Evolutionary conservation across 495 filamentous ascomycete species (phyloP).

Genomic region (Penicillium crystallinum): DNA sequence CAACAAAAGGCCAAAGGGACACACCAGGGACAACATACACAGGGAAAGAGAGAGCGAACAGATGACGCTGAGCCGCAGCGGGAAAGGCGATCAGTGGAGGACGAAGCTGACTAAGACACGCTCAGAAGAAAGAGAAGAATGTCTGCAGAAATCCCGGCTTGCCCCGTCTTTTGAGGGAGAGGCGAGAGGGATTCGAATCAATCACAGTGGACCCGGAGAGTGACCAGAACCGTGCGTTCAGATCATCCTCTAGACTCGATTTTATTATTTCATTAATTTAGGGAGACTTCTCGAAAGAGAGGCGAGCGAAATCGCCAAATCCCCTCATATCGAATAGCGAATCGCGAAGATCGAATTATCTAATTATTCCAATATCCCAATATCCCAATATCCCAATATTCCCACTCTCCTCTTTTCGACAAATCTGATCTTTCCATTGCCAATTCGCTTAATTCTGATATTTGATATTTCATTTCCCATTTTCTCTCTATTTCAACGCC

Average conservation of each 20-base stretch:
- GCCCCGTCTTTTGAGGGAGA: constrained; percentile 18
- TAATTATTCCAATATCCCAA: too few species aligned
- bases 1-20: constrained; percentile 3
- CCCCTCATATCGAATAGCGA: too few species aligned
- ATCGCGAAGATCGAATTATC: too few species aligned
- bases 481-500: constrained; percentile 8
- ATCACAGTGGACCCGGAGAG: constrained; percentile 7
- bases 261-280: too few species aligned
- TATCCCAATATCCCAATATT: too few species aligned
- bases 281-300: too few species aligned
- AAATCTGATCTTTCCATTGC: too few species aligned
- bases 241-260: constrained; percentile 7
- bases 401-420: not conserved
- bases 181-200: constrained; percentile 17
- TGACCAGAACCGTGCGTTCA: constrained; percentile 4
- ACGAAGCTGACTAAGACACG: constrained; percentile 18
- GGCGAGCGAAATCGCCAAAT: too few species aligned
- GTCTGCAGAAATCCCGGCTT: constrained; percentile 30
- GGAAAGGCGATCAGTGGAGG: constrained; percentile 20
- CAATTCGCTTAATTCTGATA: too few species aligned
- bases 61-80: constrained; percentile 26
- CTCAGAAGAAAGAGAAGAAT: constrained; percentile 21
- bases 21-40: constrained; percentile 6
- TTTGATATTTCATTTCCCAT: too few species aligned
- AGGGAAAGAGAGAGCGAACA: constrained; percentile 5